These are phyloP conservation scores for Hypomyces rosellus DNA, from an alignment of 2,329 filamentous ascomycete species.

Conservation along the genomic window DNA sequence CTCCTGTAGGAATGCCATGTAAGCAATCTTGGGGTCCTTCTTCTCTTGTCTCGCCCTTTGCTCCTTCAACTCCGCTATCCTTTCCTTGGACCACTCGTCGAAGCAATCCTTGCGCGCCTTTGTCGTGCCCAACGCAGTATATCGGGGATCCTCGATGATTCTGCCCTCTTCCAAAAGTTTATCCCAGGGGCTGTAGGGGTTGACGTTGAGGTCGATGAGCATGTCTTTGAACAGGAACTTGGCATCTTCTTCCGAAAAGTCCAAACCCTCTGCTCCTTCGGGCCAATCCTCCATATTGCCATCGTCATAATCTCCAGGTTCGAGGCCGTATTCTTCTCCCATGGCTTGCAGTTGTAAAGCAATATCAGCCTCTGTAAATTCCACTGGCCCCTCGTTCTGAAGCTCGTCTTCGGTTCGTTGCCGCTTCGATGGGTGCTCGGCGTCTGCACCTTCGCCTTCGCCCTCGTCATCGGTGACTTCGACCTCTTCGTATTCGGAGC, in stretches of 20 bases:
- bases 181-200: conserved; percentile 88
- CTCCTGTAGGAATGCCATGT: conserved; percentile 72
- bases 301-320: conserved; percentile 69
- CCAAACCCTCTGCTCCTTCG: conserved; percentile 64
- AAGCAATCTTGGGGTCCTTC: conserved; percentile 75
- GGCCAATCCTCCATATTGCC: conserved; percentile 56
- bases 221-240: conserved; percentile 76
- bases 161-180: conserved; percentile 76
- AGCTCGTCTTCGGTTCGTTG: conserved; percentile 42
- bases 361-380: conserved; percentile 93
- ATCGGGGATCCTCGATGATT: conserved; percentile 79
- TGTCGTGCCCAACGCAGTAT: conserved; percentile 76
- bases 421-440: conserved; percentile 54
- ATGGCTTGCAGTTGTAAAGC: conserved; percentile 86
- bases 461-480: conserved; percentile 49
- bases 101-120: conserved; percentile 75
- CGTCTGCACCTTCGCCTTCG: conserved; percentile 33
- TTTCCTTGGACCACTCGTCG: conserved; percentile 74
- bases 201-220: conserved; percentile 74
- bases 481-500: conserved; percentile 71
- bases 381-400: conserved; percentile 50
- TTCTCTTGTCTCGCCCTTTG: conserved; percentile 70
- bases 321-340: conserved; percentile 76
- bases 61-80: conserved; percentile 66
- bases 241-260: conserved; percentile 69